Conservation (phyloP, 768 basidiomycete species). For the Lactarius vividus region DNA sequence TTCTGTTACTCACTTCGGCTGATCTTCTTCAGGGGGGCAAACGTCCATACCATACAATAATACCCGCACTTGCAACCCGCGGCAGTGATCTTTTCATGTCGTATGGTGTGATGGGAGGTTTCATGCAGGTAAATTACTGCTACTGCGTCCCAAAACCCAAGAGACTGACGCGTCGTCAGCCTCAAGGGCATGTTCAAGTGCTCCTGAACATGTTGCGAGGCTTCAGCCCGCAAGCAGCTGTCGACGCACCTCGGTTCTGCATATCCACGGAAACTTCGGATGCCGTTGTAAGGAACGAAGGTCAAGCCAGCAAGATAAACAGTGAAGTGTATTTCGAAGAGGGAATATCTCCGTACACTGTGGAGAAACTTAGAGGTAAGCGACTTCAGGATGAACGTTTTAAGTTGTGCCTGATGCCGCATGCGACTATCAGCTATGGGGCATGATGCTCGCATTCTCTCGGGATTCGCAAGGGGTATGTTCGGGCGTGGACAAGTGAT, state of each 20-base stretch:
- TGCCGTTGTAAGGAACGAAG: constrained; percentile 43
- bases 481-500: constrained; percentile 90
- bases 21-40: constrained; percentile 60
- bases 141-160: not conserved
- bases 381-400: constrained; percentile 5
- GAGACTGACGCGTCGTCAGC: constrained; percentile 42
- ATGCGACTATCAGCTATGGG: constrained; percentile 66
- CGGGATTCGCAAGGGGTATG: constrained; percentile 58
- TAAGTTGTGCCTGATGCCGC: constrained; percentile 6
- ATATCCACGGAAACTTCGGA: constrained; percentile 84
- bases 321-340: constrained; percentile 91
- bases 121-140: constrained; percentile 62
- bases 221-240: constrained; percentile 80
- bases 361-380: constrained; percentile 66
- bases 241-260: constrained; percentile 95
- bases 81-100: constrained; percentile 82
- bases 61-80: constrained; percentile 80
- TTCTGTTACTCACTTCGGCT: not conserved
- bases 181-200: constrained; percentile 96
- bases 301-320: constrained; percentile 62
- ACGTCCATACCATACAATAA: constrained; percentile 90
- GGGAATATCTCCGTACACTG: constrained; percentile 59
- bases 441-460: constrained; percentile 68
- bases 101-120: constrained; percentile 91
- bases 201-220: constrained; percentile 87